These are phyloP conservation scores for Viola pubescens DNA, from an alignment of 441 rosid genomes.

Conservation along the genomic window DNA sequence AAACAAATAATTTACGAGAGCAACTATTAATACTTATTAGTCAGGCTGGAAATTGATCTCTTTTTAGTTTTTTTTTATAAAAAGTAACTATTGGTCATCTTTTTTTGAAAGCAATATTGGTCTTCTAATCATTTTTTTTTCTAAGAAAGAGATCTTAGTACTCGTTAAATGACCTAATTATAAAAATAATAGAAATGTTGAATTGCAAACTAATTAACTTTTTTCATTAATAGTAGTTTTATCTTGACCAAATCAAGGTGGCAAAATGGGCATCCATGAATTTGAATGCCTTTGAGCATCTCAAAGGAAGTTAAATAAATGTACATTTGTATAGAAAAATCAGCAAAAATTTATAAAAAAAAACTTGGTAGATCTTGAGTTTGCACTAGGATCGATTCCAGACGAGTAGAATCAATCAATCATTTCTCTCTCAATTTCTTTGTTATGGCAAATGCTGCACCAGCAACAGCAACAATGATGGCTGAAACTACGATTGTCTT, in stretches of 20 bases:
- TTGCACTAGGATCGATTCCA: not conserved
- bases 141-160: too few species aligned
- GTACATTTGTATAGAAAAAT: not conserved
- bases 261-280: not conserved
- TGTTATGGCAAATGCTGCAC: slow-evolving; percentile 43
- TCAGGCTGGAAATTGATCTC: too few species aligned
- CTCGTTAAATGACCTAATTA: too few species aligned
- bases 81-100: too few species aligned
- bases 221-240: too few species aligned
- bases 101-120: too few species aligned
- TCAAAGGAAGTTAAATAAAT: not conserved
- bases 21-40: too few species aligned
- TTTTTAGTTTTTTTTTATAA: too few species aligned
- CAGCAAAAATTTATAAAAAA: not conserved
- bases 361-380: not conserved
- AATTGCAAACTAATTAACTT: too few species aligned
- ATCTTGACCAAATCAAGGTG: not conserved
- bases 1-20: not conserved
- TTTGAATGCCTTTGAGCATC: not conserved
- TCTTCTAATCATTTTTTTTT: too few species aligned
- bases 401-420: slow-evolving; percentile 5
- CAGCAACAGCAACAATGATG: slow-evolving; percentile 42
- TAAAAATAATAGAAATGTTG: too few species aligned
- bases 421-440: slow-evolving; percentile 48
- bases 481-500: slow-evolving; percentile 43